These are phyloP conservation scores for Guyanaporus albipodus DNA, from an alignment of 768 basidiomycete species.

Conservation along the genomic window DNA sequence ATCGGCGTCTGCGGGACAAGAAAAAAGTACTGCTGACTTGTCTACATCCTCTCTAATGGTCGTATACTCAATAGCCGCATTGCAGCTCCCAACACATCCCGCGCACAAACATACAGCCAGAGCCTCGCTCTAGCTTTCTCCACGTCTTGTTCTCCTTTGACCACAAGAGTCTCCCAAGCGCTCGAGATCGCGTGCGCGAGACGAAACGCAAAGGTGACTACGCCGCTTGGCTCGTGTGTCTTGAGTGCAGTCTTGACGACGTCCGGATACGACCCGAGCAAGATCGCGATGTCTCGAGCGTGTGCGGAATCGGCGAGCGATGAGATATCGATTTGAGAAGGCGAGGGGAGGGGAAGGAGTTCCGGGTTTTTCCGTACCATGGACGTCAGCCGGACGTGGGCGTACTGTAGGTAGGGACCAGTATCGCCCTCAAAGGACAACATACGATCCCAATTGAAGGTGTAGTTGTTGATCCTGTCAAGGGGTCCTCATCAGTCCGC, in stretches of 20 bases:
- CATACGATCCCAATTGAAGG: slow-evolving; percentile 93
- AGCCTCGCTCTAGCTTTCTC: slow-evolving; percentile 80
- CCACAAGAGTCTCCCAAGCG: slow-evolving; percentile 88
- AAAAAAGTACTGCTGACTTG: too few species aligned
- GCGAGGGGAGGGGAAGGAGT: slow-evolving; percentile 70
- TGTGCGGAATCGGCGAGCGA: slow-evolving; percentile 66
- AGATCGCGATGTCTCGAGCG: slow-evolving; percentile 79
- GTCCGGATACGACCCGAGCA: slow-evolving; percentile 90
- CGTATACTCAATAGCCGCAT: slow-evolving; percentile 86
- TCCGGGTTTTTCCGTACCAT: slow-evolving; percentile 90
- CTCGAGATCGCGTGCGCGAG: slow-evolving; percentile 85
- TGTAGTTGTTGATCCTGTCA: slow-evolving; percentile 89
- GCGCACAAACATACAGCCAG: slow-evolving; percentile 84
- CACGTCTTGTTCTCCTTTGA: slow-evolving; percentile 74
- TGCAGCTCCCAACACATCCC: slow-evolving; percentile 83
- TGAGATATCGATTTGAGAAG: slow-evolving; percentile 61
- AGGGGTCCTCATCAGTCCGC: neutral
- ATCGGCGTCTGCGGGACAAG: too few species aligned
- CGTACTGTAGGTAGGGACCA: slow-evolving; percentile 94
- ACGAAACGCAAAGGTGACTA: slow-evolving; percentile 88
- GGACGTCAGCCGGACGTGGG: slow-evolving; percentile 88
- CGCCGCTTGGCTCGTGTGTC: slow-evolving; percentile 83
- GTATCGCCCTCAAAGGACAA: slow-evolving; percentile 95
- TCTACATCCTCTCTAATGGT: slow-evolving; percentile 89
- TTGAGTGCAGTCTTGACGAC: slow-evolving; percentile 83